phyloP scores from a whole-genome alignment of 257 asterid species.

The Lycium ferocissimum region DNA sequence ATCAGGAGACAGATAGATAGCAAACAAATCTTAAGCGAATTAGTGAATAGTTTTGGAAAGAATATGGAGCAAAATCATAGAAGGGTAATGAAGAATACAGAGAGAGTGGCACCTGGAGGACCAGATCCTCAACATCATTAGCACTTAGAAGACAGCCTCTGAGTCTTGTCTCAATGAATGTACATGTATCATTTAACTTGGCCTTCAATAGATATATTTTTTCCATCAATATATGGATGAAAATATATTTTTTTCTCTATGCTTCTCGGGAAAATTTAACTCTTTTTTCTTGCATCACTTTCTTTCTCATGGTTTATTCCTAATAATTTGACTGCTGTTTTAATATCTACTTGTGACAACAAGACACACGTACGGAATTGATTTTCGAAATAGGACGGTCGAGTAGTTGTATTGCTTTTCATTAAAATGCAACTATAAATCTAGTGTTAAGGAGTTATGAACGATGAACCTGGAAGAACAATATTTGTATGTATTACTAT shows the following conservation, averaged over 20 bases:
- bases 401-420: no score
- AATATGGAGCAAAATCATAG: conserved; percentile 29
- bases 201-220: background rate
- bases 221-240: background rate
- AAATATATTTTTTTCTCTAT: background rate
- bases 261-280: background rate
- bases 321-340: background rate
- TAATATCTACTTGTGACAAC: background rate
- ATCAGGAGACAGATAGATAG: conserved; percentile 42
- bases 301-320: background rate
- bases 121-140: conserved; percentile 59
- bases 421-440: no score
- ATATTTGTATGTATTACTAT: no score
- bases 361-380: background rate
- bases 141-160: background rate
- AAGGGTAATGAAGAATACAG: conserved; percentile 35
- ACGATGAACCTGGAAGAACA: no score
- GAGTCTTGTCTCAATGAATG: no score
- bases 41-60: conserved; percentile 35
- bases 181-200: background rate
- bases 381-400: no score
- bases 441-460: no score
- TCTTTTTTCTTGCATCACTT: background rate
- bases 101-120: conserved; percentile 49
- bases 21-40: conserved; percentile 43